Percentiles rank a stretch among this genome's conserved stretches.
These are phyloP conservation scores for Paulownia fortunei DNA, from an alignment of 257 asterid genomes.

Conservation along the genomic window DNA sequence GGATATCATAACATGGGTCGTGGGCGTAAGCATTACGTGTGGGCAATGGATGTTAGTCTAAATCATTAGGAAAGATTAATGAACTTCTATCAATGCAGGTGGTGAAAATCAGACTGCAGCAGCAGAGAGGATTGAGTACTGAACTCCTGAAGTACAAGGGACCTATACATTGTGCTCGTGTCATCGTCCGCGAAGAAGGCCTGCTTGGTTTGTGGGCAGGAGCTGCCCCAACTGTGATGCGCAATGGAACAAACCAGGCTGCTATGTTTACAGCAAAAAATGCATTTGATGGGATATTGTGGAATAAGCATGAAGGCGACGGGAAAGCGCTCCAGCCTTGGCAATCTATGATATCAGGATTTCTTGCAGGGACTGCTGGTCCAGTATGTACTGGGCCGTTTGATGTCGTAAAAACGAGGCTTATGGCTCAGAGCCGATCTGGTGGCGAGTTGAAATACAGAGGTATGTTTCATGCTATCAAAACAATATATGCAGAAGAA, in stretches of 20 bases:
- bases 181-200: conserved; percentile 86
- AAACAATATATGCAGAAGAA: conserved; percentile 79
- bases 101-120: conserved; percentile 95
- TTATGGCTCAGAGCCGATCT: conserved; percentile 90
- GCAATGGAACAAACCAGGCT: conserved; percentile 97
- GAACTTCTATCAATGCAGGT: conserved; percentile 56
- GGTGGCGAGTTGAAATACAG: conserved; percentile 76
- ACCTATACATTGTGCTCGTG: conserved; percentile 80
- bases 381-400: conserved; percentile 97
- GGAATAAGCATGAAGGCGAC: conserved; percentile 90
- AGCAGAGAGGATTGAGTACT: conserved; percentile 87
- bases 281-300: conserved; percentile 74
- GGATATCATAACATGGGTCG: too few species aligned
- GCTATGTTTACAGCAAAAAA: conserved; percentile 98
- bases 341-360: conserved; percentile 97
- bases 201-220: conserved; percentile 92
- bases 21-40: neutral
- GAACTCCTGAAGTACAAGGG: conserved; percentile 81
- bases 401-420: conserved; percentile 96
- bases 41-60: neutral
- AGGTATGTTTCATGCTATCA: conserved; percentile 93
- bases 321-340: conserved; percentile 81
- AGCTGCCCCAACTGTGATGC: conserved; percentile 96
- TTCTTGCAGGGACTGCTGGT: conserved; percentile 95
- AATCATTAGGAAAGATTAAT: neutral